These are phyloP conservation scores for Magnaporthiopsis incrustans DNA, from an alignment of 2,329 filamentous ascomycete genomes.

Conservation along the genomic window DNA sequence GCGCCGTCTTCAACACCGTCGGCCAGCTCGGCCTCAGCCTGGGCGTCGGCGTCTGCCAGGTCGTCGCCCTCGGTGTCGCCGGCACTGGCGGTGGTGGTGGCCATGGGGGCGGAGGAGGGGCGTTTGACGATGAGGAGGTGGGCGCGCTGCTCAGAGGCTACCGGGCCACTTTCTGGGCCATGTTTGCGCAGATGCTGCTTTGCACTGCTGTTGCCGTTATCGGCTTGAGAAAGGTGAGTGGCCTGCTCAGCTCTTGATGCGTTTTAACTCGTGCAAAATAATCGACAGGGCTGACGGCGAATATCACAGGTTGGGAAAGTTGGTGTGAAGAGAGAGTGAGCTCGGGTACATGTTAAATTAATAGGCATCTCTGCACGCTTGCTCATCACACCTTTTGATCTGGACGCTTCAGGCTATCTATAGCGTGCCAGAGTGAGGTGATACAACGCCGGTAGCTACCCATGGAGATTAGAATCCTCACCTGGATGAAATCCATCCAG, in stretches of 20 bases:
- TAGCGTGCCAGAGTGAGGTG: too few species aligned
- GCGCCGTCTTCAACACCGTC: slow-evolving; percentile 53
- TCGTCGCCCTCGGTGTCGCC: slow-evolving; percentile 4
- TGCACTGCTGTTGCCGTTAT: not conserved
- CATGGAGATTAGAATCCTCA: too few species aligned
- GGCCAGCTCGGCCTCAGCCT: slow-evolving; percentile 34
- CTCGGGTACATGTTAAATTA: too few species aligned
- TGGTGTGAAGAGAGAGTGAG: slow-evolving; percentile 5
- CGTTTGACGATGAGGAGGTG: not conserved
- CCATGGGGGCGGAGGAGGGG: not conserved
- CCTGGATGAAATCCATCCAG: too few species aligned
- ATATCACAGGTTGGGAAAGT: slow-evolving; percentile 3
- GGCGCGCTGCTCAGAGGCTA: slow-evolving; percentile 7
- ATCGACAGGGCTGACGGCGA: not conserved
- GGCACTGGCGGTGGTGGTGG: not conserved
- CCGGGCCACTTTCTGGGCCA: slow-evolving; percentile 9
- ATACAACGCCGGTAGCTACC: too few species aligned
- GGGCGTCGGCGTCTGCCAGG: slow-evolving; percentile 6
- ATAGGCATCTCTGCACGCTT: too few species aligned
- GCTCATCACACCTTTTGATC: too few species aligned
- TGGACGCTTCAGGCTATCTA: too few species aligned
- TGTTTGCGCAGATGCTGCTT: slow-evolving; percentile 7
- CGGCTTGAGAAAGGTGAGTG: slow-evolving; percentile 2
- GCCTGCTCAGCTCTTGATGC: not conserved
- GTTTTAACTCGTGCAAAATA: not conserved